Base-by-base conservation (phyloP, 495 filamentous ascomycete genomes). In the Podospora appendiculata region DNA sequence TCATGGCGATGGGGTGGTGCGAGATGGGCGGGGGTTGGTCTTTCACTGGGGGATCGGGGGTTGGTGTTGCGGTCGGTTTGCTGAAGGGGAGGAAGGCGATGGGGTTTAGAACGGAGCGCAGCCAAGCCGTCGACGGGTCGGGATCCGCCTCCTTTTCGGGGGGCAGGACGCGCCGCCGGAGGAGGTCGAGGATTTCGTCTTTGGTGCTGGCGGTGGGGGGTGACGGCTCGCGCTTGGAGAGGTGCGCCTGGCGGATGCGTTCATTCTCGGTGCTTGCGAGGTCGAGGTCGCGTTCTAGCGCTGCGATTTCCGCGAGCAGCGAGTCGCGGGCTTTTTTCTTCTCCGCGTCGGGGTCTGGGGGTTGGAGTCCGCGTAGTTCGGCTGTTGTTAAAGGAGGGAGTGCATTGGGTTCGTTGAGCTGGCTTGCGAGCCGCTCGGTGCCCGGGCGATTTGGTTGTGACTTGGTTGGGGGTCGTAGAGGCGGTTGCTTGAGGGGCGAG, bases 1-100 rank as follows among this genome's bases (percentile, higher is more conserved):
- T 60, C 58, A 83, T 70, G 11, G 70, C 57, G 9, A 82, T 41
- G 6, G 82, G 79, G 47, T 72, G 70, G 58, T 83, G 77, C 1
- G 80, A 82, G 16, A 70, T 60, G 2, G 69, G 59, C 3, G 62
- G 63, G 8, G 58, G 61, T 1, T 67, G 52, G 1, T 61, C 41
- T 50, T 58, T 52, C 40, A 47, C 14, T 2, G 47, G 14, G 0
- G 36, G 51, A 41, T 54, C 16, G n/a, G 55, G 18, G 25, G 25
- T 25, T 13, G 50, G 52, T 17, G 49, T 25, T 0, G 59, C 4
- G 11, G 55, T 57, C 13, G 66, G 35, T 47, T 68, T 66, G 61
- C 66, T 58, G 55, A 81, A 81, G 4, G 78, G 78, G 5, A 81
- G 63, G 51, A 79, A 75, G 18, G 67, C 62, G 17, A 72, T 65